phyloP scores from a whole-genome alignment of 2,329 filamentous ascomycete species.

The Aspergillus ochraceus region DNA sequence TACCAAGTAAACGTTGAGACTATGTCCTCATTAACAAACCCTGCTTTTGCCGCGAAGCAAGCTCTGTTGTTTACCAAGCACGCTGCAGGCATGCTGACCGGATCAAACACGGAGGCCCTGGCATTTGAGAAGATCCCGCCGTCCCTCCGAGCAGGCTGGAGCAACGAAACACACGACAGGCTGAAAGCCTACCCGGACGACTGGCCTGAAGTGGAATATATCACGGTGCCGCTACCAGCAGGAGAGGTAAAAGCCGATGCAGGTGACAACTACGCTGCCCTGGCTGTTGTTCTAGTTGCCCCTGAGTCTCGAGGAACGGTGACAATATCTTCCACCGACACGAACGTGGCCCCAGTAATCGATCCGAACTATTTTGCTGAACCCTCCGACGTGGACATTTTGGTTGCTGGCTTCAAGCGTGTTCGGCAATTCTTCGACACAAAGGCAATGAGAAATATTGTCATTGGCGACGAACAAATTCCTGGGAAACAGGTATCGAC shows the following conservation, averaged over 20 bases:
- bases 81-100: slow-evolving; percentile 9
- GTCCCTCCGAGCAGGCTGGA: slow-evolving; percentile 9
- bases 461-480: background rate
- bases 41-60: slow-evolving; percentile 14
- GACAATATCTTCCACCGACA: slow-evolving; percentile 32
- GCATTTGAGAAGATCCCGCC: slow-evolving; percentile 36
- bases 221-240: slow-evolving; percentile 28
- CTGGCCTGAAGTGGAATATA: slow-evolving; percentile 40
- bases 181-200: slow-evolving; percentile 24
- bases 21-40: slow-evolving; percentile 17
- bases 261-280: slow-evolving; percentile 27
- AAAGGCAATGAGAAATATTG: background rate
- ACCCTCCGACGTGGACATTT: background rate
- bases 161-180: background rate
- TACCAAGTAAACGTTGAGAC: slow-evolving; percentile 30
- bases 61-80: background rate
- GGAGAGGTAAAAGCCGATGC: slow-evolving; percentile 10
- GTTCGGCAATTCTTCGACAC: background rate
- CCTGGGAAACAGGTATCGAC: background rate
- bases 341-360: slow-evolving; percentile 31
- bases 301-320: slow-evolving; percentile 48
- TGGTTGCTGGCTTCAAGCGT: background rate
- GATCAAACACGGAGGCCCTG: slow-evolving; percentile 22
- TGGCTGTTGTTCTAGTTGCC: slow-evolving; percentile 23
- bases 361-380: background rate